Conservation (phyloP, 495 filamentous ascomycete species). For the Amphirosellinia nigrospora region DNA sequence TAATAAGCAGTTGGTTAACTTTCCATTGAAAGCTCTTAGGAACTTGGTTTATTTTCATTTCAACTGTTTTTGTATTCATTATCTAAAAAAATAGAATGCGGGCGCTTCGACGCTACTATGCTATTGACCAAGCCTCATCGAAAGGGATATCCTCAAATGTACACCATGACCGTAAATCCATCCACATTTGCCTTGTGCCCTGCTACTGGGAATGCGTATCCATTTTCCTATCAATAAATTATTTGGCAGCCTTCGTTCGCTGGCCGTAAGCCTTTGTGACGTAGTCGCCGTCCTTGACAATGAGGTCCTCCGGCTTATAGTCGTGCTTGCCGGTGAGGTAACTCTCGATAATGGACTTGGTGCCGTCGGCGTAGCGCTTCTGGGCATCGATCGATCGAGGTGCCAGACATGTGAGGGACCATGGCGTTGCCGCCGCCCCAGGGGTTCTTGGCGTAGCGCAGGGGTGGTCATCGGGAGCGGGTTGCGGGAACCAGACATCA, state of each 20-base stretch:
- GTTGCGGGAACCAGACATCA: slow-evolving; percentile 85
- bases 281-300: slow-evolving; percentile 90
- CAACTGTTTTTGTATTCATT: neutral
- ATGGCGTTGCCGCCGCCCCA: slow-evolving; percentile 98
- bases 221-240: neutral
- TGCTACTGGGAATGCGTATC: neutral
- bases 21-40: neutral
- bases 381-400: slow-evolving; percentile 94
- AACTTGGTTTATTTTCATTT: neutral
- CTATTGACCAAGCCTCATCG: neutral
- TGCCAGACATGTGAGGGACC: slow-evolving; percentile 98
- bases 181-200: too few species aligned
- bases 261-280: slow-evolving; percentile 95
- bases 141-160: slow-evolving; percentile 5
- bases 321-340: slow-evolving; percentile 88
- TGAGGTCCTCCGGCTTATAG: slow-evolving; percentile 90
- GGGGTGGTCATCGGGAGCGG: slow-evolving; percentile 93
- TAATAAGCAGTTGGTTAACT: too few species aligned
- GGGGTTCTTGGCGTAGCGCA: slow-evolving; percentile 91
- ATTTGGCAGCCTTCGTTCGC: slow-evolving; percentile 57
- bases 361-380: slow-evolving; percentile 88
- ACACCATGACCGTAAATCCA: neutral
- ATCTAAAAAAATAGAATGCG: neutral
- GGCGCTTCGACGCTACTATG: slow-evolving; percentile 15
- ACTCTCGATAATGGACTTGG: slow-evolving; percentile 86